Evolutionary conservation across 2,329 filamentous ascomycete species (phyloP).

Genomic region (Colletotrichum caudatum): DNA sequence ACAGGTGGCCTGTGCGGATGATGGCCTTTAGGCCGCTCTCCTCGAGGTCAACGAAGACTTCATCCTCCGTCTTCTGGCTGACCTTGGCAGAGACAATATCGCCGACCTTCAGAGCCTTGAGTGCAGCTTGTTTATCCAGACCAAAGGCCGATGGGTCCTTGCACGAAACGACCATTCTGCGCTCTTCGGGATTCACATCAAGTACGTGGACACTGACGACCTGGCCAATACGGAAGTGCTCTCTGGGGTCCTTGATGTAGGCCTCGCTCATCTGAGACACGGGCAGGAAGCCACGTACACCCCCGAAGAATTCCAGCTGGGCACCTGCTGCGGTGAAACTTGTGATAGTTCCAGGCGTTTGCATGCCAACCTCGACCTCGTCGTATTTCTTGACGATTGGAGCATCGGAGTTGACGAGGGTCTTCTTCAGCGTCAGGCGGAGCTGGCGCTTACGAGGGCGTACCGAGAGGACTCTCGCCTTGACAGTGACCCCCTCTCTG

Average conservation of each 20-base stretch:
- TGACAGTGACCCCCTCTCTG: slow-evolving; percentile 85
- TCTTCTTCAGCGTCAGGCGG: slow-evolving; percentile 93
- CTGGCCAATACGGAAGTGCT: slow-evolving; percentile 91
- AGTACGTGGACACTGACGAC: slow-evolving; percentile 92
- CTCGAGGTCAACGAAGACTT: slow-evolving; percentile 80
- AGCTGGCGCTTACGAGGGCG: slow-evolving; percentile 82
- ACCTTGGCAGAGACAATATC: slow-evolving; percentile 82
- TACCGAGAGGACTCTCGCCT: slow-evolving; percentile 85
- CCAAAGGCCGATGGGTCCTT: slow-evolving; percentile 87
- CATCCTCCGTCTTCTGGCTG: slow-evolving; percentile 82
- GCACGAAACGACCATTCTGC: slow-evolving; percentile 88
- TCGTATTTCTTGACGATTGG: slow-evolving; percentile 82
- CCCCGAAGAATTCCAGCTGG: slow-evolving; percentile 91
- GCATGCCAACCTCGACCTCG: slow-evolving; percentile 78
- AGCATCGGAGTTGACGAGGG: slow-evolving; percentile 88
- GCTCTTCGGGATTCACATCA: slow-evolving; percentile 77
- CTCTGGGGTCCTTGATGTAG: slow-evolving; percentile 87
- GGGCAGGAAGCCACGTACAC: slow-evolving; percentile 86
- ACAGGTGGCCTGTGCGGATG: slow-evolving; percentile 81
- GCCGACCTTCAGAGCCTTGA: slow-evolving; percentile 80
- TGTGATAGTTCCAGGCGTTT: slow-evolving; percentile 87
- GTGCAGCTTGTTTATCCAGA: slow-evolving; percentile 78
- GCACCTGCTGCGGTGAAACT: slow-evolving; percentile 84
- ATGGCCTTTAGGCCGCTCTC: slow-evolving; percentile 81
- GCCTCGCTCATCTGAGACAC: slow-evolving; percentile 98